Conservation (phyloP, 768 basidiomycete species). For the Pulveroboletus sp. region DNA sequence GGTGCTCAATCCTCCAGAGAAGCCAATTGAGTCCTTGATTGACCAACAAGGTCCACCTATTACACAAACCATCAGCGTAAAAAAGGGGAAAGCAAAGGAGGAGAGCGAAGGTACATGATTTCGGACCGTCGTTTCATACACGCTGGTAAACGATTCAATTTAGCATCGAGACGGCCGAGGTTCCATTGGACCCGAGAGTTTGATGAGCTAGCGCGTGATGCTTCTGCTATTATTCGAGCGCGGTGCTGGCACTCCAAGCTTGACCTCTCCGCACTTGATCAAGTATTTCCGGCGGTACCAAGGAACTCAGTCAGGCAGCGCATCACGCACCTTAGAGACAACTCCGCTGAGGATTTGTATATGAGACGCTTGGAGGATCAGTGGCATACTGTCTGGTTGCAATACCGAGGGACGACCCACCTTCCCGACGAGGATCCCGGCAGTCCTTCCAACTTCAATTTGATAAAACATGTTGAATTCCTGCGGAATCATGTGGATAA, state of each 20-base stretch:
- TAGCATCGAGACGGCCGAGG: constrained; percentile 49
- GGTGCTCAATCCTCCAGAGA: constrained; percentile 46
- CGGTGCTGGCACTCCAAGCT: constrained; percentile 66
- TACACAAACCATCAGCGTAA: constrained; percentile 29
- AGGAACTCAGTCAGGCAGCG: constrained; percentile 71
- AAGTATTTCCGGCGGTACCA: constrained; percentile 78
- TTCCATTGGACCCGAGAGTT: constrained; percentile 86
- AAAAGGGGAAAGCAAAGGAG: constrained; percentile 32
- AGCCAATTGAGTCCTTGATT: constrained; percentile 50
- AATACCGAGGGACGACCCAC: constrained; percentile 60
- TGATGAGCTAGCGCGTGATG: constrained; percentile 87
- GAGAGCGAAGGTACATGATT: constrained; percentile 27
- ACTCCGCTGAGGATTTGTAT: constrained; percentile 70
- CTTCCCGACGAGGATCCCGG: constrained; percentile 71
- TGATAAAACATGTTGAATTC: constrained; percentile 80
- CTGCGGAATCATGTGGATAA: constrained; percentile 83
- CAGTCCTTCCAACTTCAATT: constrained; percentile 71
- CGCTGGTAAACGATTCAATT: constrained; percentile 7
- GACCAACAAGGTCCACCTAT: constrained; percentile 49
- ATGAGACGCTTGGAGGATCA: constrained; percentile 74
- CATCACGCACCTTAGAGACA: constrained; percentile 56
- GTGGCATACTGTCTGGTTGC: constrained; percentile 78
- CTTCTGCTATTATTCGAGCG: constrained; percentile 75
- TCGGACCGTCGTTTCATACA: neutral
- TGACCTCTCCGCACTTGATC: constrained; percentile 71